phyloP scores from a whole-genome alignment of 1,139 yeast species.

The Debaryomycetaceae sp. region DNA sequence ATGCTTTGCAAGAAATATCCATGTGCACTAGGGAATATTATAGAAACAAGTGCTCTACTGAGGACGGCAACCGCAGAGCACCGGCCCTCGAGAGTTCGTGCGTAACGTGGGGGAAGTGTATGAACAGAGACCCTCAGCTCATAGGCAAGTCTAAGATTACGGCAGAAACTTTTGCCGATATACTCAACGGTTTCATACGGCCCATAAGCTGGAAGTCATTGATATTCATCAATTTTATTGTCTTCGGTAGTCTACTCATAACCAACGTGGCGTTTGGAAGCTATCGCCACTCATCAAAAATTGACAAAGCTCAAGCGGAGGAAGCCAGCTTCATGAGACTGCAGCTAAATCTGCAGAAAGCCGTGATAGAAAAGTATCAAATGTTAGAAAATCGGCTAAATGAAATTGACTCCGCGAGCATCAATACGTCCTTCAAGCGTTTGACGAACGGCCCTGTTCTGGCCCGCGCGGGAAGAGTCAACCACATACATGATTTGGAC shows the following conservation, averaged over 20 bases:
- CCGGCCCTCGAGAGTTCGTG: conserved; percentile 80
- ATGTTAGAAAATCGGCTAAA: background rate
- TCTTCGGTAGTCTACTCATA: conserved; percentile 18
- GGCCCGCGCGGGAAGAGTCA: background rate
- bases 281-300: conserved; percentile 12
- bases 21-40: conserved; percentile 68
- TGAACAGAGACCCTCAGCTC: conserved; percentile 77
- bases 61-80: conserved; percentile 37
- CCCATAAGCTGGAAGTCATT: conserved; percentile 78
- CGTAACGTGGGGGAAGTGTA: conserved; percentile 74
- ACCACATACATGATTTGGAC: background rate
- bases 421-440: background rate
- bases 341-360: conserved; percentile 13
- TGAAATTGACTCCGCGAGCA: background rate
- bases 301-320: conserved; percentile 1
- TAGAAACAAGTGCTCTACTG: conserved; percentile 60
- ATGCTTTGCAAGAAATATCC: conserved; percentile 63
- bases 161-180: conserved; percentile 81
- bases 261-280: conserved; percentile 20
- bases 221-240: conserved; percentile 28
- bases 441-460: background rate
- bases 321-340: conserved; percentile 9
- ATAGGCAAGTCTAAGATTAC: conserved; percentile 76
- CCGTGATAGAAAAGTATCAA: conserved; percentile 5
- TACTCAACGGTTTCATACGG: conserved; percentile 69